phyloP scores from a whole-genome alignment of 768 basidiomycete genomes.

The Kwoniella dejecticola region DNA sequence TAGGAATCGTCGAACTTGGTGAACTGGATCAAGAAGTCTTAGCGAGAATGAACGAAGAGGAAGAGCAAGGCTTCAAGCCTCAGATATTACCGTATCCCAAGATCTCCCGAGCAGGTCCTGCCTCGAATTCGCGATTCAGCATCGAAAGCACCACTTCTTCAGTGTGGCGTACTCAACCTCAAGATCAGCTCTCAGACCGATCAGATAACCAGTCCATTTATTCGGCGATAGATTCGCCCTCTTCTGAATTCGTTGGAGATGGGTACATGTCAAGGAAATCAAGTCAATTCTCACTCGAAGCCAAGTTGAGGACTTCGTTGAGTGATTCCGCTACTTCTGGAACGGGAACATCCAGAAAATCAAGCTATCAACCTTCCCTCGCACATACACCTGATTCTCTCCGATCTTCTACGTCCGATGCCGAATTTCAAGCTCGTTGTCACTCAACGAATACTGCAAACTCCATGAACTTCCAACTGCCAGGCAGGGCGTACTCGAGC shows the following conservation, averaged over 20 bases:
- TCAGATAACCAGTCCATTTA: not conserved
- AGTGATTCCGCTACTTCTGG: not conserved
- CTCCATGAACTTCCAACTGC: slow-evolving; percentile 1
- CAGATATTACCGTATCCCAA: slow-evolving; percentile 21
- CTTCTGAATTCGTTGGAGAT: not conserved
- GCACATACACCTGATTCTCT: not conserved
- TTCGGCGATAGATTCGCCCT: not conserved
- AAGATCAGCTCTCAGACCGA: not conserved
- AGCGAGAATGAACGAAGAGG: not conserved
- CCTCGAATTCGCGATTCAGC: slow-evolving; percentile 1
- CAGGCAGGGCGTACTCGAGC: slow-evolving; percentile 9
- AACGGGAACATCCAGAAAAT: not conserved
- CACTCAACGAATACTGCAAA: not conserved
- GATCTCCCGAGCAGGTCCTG: slow-evolving; percentile 3
- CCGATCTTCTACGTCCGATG: slow-evolving; percentile 1
- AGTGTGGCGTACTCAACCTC: slow-evolving; percentile 10
- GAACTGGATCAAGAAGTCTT: not conserved
- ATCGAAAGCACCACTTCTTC: slow-evolving; percentile 13
- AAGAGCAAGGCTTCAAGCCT: slow-evolving; percentile 14
- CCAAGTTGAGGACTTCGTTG: not conserved
- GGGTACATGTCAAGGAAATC: slow-evolving; percentile 1
- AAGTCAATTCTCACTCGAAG: slow-evolving; percentile 19
- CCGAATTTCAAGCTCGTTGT: not conserved
- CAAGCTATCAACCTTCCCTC: slow-evolving; percentile 4
- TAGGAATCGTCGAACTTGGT: not conserved